Evolutionary conservation across 1,284 basidiomycete species (phyloP).

Genomic region (Peniophora sp.): DNA sequence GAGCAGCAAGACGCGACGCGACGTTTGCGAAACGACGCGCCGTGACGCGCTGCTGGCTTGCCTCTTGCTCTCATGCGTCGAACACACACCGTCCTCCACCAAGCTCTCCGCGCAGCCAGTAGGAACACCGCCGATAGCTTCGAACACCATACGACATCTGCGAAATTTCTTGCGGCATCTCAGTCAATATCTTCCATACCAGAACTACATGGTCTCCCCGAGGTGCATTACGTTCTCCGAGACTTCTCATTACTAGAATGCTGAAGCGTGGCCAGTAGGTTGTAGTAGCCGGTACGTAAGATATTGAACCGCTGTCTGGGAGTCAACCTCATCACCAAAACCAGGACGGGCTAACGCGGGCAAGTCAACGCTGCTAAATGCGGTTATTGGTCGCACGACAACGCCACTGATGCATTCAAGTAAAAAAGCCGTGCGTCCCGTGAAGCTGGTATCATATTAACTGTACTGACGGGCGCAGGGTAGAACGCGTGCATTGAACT

Average conservation of each 20-base stretch:
- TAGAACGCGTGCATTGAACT: slow-evolving; percentile 60
- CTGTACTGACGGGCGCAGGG: slow-evolving; percentile 35
- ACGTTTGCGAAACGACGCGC: too few relatives aligned
- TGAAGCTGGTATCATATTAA: background rate
- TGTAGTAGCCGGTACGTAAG: slow-evolving; percentile 21
- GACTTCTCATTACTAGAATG: background rate
- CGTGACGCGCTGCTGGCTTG: too few relatives aligned
- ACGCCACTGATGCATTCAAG: slow-evolving; percentile 52
- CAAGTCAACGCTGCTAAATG: slow-evolving; percentile 67
- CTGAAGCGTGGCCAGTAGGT: slow-evolving; percentile 30
- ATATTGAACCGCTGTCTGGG: background rate
- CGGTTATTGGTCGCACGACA: slow-evolving; percentile 41
- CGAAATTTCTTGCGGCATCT: slow-evolving; percentile 39
- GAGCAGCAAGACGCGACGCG: too few relatives aligned
- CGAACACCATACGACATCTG: slow-evolving; percentile 21
- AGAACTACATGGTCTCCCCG: slow-evolving; percentile 37
- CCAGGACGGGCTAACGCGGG: slow-evolving; percentile 55
- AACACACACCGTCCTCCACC: too few relatives aligned
- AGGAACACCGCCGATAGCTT: too few relatives aligned
- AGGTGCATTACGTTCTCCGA: slow-evolving; percentile 24
- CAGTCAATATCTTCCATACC: slow-evolving; percentile 32
- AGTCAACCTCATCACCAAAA: background rate
- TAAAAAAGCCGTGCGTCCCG: slow-evolving; percentile 48
- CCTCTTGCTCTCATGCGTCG: too few relatives aligned
- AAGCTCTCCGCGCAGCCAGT: too few relatives aligned